These are phyloP conservation scores for Aspergillus nomiae DNA, from an alignment of 2,329 filamentous ascomycete species.

Conservation along the genomic window DNA sequence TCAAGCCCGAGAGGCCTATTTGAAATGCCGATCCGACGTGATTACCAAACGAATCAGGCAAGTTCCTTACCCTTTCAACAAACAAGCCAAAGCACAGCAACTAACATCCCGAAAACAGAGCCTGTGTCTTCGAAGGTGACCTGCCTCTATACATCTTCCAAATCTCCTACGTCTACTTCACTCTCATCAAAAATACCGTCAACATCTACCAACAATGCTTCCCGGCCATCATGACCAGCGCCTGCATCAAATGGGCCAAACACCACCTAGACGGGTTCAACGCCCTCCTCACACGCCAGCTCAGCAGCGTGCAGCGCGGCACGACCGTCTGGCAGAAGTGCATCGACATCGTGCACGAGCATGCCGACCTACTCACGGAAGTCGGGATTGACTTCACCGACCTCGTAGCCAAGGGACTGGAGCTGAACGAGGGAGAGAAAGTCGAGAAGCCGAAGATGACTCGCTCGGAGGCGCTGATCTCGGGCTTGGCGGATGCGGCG, in stretches of 20 bases:
- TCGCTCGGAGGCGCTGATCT: slow-evolving; percentile 26
- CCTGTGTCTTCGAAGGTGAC: slow-evolving; percentile 94
- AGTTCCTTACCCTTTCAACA: slow-evolving; percentile 22
- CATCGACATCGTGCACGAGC: slow-evolving; percentile 76
- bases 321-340: slow-evolving; percentile 79
- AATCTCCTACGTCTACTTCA: slow-evolving; percentile 93
- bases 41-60: slow-evolving; percentile 84
- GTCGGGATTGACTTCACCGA: slow-evolving; percentile 89
- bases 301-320: slow-evolving; percentile 81
- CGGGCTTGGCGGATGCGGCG: slow-evolving; percentile 22
- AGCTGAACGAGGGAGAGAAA: slow-evolving; percentile 27
- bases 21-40: slow-evolving; percentile 73
- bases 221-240: slow-evolving; percentile 82
- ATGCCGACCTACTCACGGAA: slow-evolving; percentile 76
- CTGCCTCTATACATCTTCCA: slow-evolving; percentile 93
- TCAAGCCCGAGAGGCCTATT: slow-evolving; percentile 80
- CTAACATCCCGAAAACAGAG: slow-evolving; percentile 54
- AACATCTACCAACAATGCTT: slow-evolving; percentile 86
- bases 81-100: slow-evolving; percentile 1
- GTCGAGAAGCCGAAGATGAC: slow-evolving; percentile 24
- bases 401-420: slow-evolving; percentile 66
- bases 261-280: slow-evolving; percentile 92
- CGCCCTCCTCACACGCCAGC: slow-evolving; percentile 73
- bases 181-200: slow-evolving; percentile 89
- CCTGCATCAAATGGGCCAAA: slow-evolving; percentile 98